Base-by-base conservation (phyloP, 305 asterid genomes). In the Plantago lanceolata region DNA sequence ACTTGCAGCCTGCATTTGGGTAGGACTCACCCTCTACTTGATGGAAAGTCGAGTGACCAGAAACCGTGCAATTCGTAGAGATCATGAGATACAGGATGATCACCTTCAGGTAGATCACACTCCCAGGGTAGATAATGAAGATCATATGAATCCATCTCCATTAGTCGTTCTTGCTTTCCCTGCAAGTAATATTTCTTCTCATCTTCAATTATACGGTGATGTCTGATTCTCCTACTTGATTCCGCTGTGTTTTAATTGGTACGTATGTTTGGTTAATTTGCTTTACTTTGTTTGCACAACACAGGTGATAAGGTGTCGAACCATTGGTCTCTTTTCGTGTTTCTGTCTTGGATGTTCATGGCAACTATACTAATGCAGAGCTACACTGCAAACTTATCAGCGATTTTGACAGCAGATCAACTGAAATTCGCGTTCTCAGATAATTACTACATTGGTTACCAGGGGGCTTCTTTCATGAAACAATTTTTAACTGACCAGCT, bases 241-340 rank as follows among this genome's bases (percentile, higher is more conserved):
- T n/a, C n/a, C n/a, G n/a, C n/a, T n/a, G n/a, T n/a, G n/a, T n/a
- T n/a, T n/a, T n/a, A n/a, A n/a, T n/a, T n/a, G n/a, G n/a, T n/a
- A n/a, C n/a, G n/a, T n/a, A 51, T 51, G 2, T 6, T 28, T 48
- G n/a, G 2, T 14, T 24, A 8, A 8, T 48, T 1, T 24, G 2
- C 15, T 11, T 0, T 45, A 45, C 50, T 19, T 48, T 14, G 8
- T 12, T 63, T 5, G 37, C 50, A 57, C 7, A 1, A 6, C 43
- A 35, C 44, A 83, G 86, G 61, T 78, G 86, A 83, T 71, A 76
- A 45, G 65, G 70, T 78, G 48, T 53, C 44, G 16, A 78, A 81
- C 78, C 74, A 76, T 67, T 70, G 68, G 75, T 48, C 84, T 0
- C 73, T 73, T 51, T 73, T 73, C 20, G 76, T 77, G 24, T 28